Conservation (phyloP, 108 stramenopile species). For the Cyclostephanos tholiformis region DNA sequence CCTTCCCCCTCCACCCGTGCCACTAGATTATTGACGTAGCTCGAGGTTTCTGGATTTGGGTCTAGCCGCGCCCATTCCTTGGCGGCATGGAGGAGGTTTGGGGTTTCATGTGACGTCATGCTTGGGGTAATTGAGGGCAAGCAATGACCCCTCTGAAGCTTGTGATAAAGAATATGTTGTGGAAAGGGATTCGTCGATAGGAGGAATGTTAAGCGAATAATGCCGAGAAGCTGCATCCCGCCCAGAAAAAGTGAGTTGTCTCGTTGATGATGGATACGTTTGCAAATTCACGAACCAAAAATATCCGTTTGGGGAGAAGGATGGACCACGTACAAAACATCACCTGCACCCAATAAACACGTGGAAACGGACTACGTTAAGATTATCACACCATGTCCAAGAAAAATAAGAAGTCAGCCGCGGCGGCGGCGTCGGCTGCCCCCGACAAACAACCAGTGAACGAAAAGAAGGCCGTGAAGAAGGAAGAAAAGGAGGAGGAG, state of each 20-base stretch:
- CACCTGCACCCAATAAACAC: conserved; percentile 1
- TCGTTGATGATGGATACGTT: too few relatives aligned
- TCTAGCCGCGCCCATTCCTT: conserved; percentile 65
- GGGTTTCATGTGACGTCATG: conserved; percentile 10
- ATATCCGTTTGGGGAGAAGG: too few relatives aligned
- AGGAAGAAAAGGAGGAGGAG: conserved; percentile 21
- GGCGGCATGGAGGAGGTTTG: conserved; percentile 40
- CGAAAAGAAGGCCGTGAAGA: conserved; percentile 5
- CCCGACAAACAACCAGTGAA: conserved; percentile 14
- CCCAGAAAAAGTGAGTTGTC: too few relatives aligned
- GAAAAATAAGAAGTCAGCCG: conserved; percentile 31
- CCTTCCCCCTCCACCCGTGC: conserved; percentile 29
- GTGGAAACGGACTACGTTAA: neutral
- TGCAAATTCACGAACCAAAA: too few relatives aligned
- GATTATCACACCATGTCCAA: conserved; percentile 18
- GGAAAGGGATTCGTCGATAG: too few relatives aligned
- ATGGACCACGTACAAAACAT: neutral
- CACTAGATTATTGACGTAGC: conserved; percentile 52
- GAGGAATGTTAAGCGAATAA: too few relatives aligned
- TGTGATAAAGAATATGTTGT: too few relatives aligned
- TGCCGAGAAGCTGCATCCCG: too few relatives aligned
- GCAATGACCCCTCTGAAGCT: neutral
- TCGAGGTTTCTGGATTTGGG: conserved; percentile 68
- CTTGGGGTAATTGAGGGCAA: neutral
- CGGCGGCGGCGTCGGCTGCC: neutral